Evolutionary conservation across 176 grass and related monocot genomes (phyloP).

Genomic region (Chloris gayana): DNA sequence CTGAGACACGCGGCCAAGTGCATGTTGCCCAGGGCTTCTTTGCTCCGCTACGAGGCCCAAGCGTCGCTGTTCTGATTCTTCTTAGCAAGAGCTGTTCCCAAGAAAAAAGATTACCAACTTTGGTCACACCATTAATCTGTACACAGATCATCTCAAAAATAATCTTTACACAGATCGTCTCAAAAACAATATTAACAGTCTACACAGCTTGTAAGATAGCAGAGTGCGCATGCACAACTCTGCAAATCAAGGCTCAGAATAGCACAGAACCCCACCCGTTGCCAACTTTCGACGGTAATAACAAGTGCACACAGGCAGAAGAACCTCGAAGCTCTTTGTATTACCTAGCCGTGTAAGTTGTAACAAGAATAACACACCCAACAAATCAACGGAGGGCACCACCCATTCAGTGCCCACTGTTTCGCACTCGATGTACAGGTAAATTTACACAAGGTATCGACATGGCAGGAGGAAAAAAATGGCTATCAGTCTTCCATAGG

Average conservation of each 20-base stretch:
- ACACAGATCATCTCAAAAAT: too few relatives aligned
- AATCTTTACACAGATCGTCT: too few relatives aligned
- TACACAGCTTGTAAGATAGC: neutral
- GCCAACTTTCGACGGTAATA: neutral
- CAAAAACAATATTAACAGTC: too few relatives aligned
- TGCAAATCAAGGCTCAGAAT: neutral
- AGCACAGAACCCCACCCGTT: neutral
- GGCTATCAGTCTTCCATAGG: conserved; percentile 23
- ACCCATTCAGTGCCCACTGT: conserved; percentile 13
- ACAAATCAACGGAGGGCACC: conserved; percentile 23
- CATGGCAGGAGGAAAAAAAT: neutral
- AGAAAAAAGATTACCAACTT: too few relatives aligned
- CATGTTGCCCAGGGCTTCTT: neutral
- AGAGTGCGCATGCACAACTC: neutral
- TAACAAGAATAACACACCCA: conserved; percentile 16
- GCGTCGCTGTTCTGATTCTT: neutral
- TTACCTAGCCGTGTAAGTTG: conserved; percentile 18
- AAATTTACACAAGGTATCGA: conserved; percentile 48
- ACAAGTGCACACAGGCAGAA: conserved; percentile 1
- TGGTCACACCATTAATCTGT: neutral
- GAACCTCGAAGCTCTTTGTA: conserved; percentile 11
- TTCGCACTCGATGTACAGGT: conserved; percentile 48
- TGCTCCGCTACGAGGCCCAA: neutral
- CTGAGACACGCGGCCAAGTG: too few relatives aligned
- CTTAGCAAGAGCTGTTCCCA: neutral